A percentile compares a stretch with the other conserved stretches of the same genome.
Evolutionary conservation across 2,329 filamentous ascomycete species (phyloP).

Genomic region (Byssochlamys sp.): DNA sequence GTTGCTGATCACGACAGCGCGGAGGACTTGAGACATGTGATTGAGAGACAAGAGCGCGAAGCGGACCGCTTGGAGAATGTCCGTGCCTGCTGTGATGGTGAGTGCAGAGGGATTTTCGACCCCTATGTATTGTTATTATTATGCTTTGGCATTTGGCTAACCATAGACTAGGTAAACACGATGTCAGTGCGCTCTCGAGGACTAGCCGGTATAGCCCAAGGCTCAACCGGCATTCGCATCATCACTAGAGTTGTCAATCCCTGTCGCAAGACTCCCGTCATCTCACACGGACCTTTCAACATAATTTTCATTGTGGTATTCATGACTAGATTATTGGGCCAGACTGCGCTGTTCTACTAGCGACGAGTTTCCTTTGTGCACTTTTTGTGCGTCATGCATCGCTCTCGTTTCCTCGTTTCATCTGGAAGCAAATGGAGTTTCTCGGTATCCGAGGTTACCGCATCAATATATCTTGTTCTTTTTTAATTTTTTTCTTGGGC

Average conservation of each 20-base stretch:
- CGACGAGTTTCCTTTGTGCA: constrained; percentile 16
- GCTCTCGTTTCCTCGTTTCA: constrained; percentile 2
- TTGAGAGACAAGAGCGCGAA: constrained; percentile 58
- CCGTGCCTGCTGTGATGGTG: constrained; percentile 92
- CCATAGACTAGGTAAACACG: constrained; percentile 55
- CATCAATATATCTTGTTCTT: constrained; percentile 1
- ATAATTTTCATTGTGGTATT: constrained; percentile 7
- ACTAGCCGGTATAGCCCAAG: constrained; percentile 34
- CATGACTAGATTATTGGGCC: constrained; percentile 3
- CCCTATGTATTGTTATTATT: not conserved
- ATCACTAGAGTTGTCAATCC: constrained; percentile 16
- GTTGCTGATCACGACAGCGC: constrained; percentile 57
- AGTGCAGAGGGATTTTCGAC: constrained; percentile 29
- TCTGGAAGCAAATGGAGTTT: not conserved
- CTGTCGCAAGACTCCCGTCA: not conserved
- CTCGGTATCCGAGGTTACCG: not conserved
- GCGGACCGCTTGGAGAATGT: constrained; percentile 84
- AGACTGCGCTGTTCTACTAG: constrained; percentile 7
- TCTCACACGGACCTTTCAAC: not conserved
- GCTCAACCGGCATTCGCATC: constrained; percentile 25
- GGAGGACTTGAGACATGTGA: constrained; percentile 70
- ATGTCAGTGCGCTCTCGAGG: constrained; percentile 45
- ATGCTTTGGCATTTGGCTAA: not conserved
- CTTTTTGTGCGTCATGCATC: constrained; percentile 2
- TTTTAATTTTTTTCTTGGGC: not conserved